phyloP scores from a whole-genome alignment of 108 stramenopile genomes.

The Skeletonema potamos region DNA sequence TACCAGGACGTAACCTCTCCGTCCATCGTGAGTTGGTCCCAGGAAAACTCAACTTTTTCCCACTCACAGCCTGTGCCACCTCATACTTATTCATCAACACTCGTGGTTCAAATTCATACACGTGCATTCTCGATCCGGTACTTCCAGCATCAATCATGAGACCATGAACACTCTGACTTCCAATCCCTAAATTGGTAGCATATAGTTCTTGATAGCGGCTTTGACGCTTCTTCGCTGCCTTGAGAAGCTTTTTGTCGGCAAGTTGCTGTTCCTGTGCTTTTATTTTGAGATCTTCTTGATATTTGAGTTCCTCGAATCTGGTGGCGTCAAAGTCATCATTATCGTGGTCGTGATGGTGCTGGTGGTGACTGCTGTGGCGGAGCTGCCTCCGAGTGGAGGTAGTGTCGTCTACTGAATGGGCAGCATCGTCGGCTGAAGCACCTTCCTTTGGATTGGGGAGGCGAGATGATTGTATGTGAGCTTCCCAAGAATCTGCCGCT shows the following conservation, averaged over 20 bases:
- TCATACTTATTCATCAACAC: conserved; percentile 49
- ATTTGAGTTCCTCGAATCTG: conserved; percentile 14
- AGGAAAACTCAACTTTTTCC: conserved; percentile 63
- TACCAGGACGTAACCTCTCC: conserved; percentile 79
- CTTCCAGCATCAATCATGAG: conserved; percentile 89
- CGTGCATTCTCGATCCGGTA: conserved; percentile 86
- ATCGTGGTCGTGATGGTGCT: conserved; percentile 1
- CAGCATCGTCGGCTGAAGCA: background rate
- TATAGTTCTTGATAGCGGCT: conserved; percentile 45
- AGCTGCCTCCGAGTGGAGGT: background rate
- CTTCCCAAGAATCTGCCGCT: conserved; percentile 12
- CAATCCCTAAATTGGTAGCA: conserved; percentile 47
- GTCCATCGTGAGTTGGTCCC: conserved; percentile 84
- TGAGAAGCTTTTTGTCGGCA: conserved; percentile 21
- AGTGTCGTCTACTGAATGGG: background rate
- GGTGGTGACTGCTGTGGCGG: conserved; percentile 8
- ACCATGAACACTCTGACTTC: conserved; percentile 24
- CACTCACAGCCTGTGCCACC: conserved; percentile 46
- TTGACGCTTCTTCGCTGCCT: conserved; percentile 42
- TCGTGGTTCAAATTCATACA: conserved; percentile 84
- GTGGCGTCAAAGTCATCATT: conserved; percentile 22
- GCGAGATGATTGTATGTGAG: conserved; percentile 7
- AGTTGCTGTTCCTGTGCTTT: background rate
- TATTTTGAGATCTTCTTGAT: background rate
- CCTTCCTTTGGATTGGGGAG: background rate